These are phyloP conservation scores for Botrytis galanthina DNA, from an alignment of 2,329 filamentous ascomycete species.

Conservation along the genomic window DNA sequence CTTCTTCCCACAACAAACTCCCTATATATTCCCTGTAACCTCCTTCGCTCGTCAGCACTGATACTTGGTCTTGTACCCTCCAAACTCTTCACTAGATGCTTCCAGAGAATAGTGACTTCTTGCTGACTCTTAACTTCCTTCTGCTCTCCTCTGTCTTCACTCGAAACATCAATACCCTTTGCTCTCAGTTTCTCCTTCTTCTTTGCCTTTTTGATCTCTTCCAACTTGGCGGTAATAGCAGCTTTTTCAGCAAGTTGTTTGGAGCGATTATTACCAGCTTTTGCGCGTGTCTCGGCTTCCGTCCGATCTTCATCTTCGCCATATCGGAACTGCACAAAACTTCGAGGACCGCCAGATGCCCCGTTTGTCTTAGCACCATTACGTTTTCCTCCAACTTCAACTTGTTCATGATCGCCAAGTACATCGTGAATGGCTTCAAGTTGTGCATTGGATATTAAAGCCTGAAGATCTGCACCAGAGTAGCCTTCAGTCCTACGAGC, in stretches of 20 bases:
- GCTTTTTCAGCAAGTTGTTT: slow-evolving; percentile 70
- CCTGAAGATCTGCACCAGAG: slow-evolving; percentile 91
- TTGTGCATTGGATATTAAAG: slow-evolving; percentile 92
- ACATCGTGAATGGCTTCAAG: slow-evolving; percentile 96
- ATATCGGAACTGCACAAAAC: slow-evolving; percentile 83
- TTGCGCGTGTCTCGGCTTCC: slow-evolving; percentile 41
- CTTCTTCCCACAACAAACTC: slow-evolving; percentile 93
- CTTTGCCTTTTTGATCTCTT: slow-evolving; percentile 71
- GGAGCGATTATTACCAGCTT: slow-evolving; percentile 50
- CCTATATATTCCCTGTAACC: slow-evolving; percentile 77
- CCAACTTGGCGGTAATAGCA: slow-evolving; percentile 76
- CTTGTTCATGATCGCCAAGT: slow-evolving; percentile 60
- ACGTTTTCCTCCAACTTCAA: slow-evolving; percentile 35
- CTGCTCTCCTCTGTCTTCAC: slow-evolving; percentile 29
- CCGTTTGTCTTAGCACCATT: slow-evolving; percentile 33
- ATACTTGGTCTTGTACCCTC: slow-evolving; percentile 79
- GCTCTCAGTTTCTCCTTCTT: slow-evolving; percentile 40
- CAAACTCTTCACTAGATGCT: slow-evolving; percentile 76
- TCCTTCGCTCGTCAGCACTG: slow-evolving; percentile 68
- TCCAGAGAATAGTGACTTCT: slow-evolving; percentile 82
- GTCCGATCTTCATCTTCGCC: slow-evolving; percentile 56
- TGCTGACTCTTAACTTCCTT: slow-evolving; percentile 49
- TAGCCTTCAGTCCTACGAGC: slow-evolving; percentile 82
- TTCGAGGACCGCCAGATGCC: slow-evolving; percentile 41
- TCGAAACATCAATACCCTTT: slow-evolving; percentile 28